Evolutionary conservation across 2,329 filamentous ascomycete species (phyloP).

Genomic region (Monosporascus sp.): DNA sequence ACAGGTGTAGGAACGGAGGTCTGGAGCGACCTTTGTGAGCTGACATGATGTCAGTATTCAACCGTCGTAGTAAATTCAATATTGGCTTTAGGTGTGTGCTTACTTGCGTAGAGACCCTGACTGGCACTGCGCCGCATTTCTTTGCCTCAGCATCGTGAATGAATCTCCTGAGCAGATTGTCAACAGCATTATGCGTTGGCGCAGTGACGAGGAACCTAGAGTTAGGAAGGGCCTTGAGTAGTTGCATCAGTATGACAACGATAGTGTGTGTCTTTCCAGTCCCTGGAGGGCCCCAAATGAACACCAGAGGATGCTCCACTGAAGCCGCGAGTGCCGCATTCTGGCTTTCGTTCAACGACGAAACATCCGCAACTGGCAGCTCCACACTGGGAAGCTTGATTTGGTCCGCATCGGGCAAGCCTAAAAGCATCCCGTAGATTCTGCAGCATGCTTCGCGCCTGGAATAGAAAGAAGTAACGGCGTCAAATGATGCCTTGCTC

Average conservation of each 20-base stretch:
- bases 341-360: conserved; percentile 28
- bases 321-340: conserved; percentile 25
- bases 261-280: conserved; percentile 40
- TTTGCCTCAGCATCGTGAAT: conserved; percentile 8
- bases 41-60: conserved; percentile 10
- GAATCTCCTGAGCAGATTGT: conserved; percentile 35
- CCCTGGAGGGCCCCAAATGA: conserved; percentile 39
- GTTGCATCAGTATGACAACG: conserved; percentile 29
- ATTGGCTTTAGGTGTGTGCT: too few relatives aligned
- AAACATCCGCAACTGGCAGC: background rate
- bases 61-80: background rate
- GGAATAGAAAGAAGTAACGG: conserved; percentile 26
- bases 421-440: conserved; percentile 17
- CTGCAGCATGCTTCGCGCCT: conserved; percentile 23
- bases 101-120: conserved; percentile 22
- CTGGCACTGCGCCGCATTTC: conserved; percentile 1
- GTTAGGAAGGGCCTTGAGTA: conserved; percentile 20
- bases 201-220: conserved; percentile 32
- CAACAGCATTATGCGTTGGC: conserved; percentile 39
- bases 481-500: conserved; percentile 32
- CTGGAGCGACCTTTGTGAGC: conserved; percentile 27
- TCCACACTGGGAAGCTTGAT: background rate
- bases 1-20: conserved; percentile 29
- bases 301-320: conserved; percentile 27
- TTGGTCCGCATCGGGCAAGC: background rate